phyloP scores from a whole-genome alignment of 305 asterid genomes.

The Solanum hybrid region DNA sequence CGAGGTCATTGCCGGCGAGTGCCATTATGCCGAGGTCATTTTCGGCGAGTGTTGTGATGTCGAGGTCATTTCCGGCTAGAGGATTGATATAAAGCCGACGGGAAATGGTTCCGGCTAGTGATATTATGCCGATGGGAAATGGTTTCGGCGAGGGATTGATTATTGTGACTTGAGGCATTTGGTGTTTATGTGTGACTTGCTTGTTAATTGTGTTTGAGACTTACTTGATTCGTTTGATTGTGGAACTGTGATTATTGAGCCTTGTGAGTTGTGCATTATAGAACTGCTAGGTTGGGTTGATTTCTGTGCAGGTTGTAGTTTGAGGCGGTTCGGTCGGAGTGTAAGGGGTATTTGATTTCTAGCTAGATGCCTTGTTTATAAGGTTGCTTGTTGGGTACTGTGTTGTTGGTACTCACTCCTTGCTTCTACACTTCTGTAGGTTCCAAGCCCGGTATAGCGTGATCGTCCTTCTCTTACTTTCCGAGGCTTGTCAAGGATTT shows the following conservation, averaged over 20 bases:
- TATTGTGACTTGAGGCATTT: background rate
- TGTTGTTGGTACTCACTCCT: background rate
- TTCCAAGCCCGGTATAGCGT: background rate
- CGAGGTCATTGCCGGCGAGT: background rate
- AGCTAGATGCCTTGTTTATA: background rate
- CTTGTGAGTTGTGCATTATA: background rate
- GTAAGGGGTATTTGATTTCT: background rate
- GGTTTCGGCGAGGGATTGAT: background rate
- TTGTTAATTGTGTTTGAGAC: background rate
- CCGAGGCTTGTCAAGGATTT: background rate
- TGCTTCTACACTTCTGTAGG: background rate
- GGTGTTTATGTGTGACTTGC: background rate
- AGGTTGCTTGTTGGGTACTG: background rate
- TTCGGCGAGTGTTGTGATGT: too few species aligned
- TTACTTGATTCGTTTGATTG: background rate
- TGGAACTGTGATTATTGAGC: background rate
- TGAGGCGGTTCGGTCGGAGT: background rate
- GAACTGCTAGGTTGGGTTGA: background rate
- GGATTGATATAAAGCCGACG: background rate
- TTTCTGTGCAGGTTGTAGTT: background rate
- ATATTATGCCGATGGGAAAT: too few species aligned
- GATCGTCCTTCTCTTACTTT: background rate
- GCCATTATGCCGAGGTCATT: background rate
- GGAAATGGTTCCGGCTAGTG: background rate
- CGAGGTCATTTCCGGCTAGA: background rate